These are phyloP conservation scores for Metschnikowia cubensis DNA, from an alignment of 805 yeast genomes.

Conservation along the genomic window DNA sequence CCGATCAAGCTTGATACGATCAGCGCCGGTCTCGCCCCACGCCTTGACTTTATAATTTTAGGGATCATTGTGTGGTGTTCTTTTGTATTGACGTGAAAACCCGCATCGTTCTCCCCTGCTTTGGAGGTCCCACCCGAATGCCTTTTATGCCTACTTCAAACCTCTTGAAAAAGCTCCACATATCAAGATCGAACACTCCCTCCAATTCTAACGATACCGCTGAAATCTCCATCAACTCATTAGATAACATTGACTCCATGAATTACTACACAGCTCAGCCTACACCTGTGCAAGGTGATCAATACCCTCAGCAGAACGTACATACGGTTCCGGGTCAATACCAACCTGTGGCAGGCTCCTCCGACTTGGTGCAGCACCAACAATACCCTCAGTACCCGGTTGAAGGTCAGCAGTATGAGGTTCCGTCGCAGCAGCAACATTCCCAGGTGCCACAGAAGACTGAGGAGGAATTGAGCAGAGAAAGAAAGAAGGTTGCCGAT, in stretches of 20 bases:
- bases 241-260: conserved; percentile 14
- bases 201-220: conserved; percentile 4
- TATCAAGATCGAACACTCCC: conserved; percentile 10
- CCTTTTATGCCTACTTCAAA: conserved; percentile 15
- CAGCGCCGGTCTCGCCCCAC: neutral
- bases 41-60: no score
- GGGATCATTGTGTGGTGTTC: neutral
- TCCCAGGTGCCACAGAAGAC: conserved; percentile 3
- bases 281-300: conserved; percentile 1
- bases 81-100: neutral
- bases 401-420: neutral
- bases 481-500: conserved; percentile 7
- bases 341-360: neutral
- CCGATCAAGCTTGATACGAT: neutral
- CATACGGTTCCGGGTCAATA: neutral
- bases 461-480: conserved; percentile 7
- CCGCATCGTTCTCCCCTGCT: neutral
- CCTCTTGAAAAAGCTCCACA: conserved; percentile 18
- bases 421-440: conserved; percentile 1
- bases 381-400: conserved; percentile 3
- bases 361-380: conserved; percentile 2
- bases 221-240: conserved; percentile 11
- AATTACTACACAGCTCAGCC: conserved; percentile 10
- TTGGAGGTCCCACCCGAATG: neutral
- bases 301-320: conserved; percentile 3